Base-by-base conservation (phyloP, 495 filamentous ascomycete species). In the Aspergillus haitiensis region DNA sequence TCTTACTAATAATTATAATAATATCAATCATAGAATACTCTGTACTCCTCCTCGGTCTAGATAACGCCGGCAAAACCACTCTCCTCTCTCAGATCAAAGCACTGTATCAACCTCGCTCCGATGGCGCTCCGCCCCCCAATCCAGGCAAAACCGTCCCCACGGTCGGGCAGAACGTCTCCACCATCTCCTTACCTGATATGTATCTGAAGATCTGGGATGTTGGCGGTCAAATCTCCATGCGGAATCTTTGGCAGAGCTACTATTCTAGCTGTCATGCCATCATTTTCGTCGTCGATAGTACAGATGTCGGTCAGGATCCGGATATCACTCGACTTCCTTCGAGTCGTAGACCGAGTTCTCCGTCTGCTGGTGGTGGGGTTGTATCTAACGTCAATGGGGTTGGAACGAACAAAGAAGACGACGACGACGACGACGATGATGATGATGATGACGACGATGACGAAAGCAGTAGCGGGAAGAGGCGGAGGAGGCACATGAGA, bases 181-280 rank as follows among this genome's bases (percentile, higher is more conserved):
- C 91, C 45, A 90, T 98, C 71, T 82, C 85, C 1, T 79, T 97
- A 10, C 86, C 88, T 1, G 90, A 95, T 66, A 90, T 96, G 85
- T 96, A 97, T 78, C 82, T 98, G 66, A 96, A 96, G 81, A 88
- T 98, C 70, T 98, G 94, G 94, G 94, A 98, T 73, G 90, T 98
- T 3, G 94, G 94, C 56, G 94, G 94, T 3, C 94, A 98, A 73
- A 86, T 93, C 63, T 84, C 81, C 8, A 84, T 98, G 69, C 89
- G 94, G 49, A 86, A 87, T 58, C 87, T 98, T 6, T 98, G 94
- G 94, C 91, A 96, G 75, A 89, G 85, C 71, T 98, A 98, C 75
- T 98, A 97, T 78, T 78, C 85, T 21, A 88, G 85, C 71, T 96
- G 91, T 64, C 94, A 98, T 68, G 94, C 94, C 47, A 97, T 98